Evolutionary conservation across 345 rosid species (phyloP).

Genomic region (Gossypium arboreum): DNA sequence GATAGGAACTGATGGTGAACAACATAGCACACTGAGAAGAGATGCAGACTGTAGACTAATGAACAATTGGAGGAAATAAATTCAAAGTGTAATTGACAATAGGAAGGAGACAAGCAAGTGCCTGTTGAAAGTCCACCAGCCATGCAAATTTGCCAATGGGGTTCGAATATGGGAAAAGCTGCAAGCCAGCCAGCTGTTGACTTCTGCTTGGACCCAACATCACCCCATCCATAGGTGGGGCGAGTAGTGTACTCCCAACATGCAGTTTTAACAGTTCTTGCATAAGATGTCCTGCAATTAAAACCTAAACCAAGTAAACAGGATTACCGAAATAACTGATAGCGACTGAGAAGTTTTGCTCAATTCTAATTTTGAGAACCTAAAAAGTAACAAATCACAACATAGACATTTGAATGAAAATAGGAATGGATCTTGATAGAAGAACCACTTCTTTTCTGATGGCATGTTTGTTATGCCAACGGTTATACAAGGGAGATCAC

Average conservation of each 20-base stretch:
- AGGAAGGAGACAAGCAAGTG: constrained; percentile 25
- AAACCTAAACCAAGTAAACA: constrained; percentile 16
- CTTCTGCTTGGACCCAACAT: constrained; percentile 72
- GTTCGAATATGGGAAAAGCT: constrained; percentile 94
- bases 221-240: constrained; percentile 92
- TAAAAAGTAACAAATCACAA: neutral
- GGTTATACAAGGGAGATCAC: neutral
- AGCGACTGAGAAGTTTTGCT: neutral
- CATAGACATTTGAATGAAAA: neutral
- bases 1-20: neutral
- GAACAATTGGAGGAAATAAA: neutral
- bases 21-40: neutral
- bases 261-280: constrained; percentile 68
- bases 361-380: neutral
- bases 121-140: constrained; percentile 99
- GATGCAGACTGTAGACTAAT: neutral
- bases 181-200: constrained; percentile 99
- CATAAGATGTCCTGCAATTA: constrained; percentile 59
- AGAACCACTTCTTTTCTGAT: neutral
- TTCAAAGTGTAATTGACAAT: constrained; percentile 2
- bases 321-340: neutral
- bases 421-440: neutral
- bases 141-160: constrained; percentile 99
- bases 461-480: neutral
- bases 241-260: constrained; percentile 95